Conservation (phyloP, 2,329 filamentous ascomycete species). For the Pseudogymnoascus sp. region DNA sequence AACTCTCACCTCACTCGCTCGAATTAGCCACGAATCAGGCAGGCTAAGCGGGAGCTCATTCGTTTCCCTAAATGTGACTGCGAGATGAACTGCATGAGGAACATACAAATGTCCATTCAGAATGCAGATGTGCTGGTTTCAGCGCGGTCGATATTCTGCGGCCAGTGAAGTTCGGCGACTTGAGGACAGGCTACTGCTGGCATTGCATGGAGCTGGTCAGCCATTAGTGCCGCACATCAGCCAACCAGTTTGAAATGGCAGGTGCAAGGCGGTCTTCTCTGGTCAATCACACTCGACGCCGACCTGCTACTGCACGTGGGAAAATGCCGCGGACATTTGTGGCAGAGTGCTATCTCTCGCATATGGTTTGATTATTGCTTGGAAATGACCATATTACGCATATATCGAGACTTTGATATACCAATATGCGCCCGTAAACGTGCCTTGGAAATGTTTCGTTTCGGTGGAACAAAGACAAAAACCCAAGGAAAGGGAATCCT, state of each 20-base stretch:
- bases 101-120: not conserved
- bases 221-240: not conserved
- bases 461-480: not conserved
- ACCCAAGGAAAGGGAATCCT: not conserved
- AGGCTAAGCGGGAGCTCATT: not conserved
- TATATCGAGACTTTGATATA: not conserved
- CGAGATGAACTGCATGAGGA: not conserved
- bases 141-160: not conserved
- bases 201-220: conserved; percentile 7
- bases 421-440: not conserved
- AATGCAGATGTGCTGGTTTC: conserved; percentile 5
- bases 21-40: conserved; percentile 6
- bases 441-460: conserved; percentile 6
- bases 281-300: not conserved
- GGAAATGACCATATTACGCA: conserved; percentile 1
- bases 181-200: conserved; percentile 5
- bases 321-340: conserved; percentile 2
- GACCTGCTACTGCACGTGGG: not conserved
- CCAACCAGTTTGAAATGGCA: conserved; percentile 3
- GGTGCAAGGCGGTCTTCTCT: conserved; percentile 4
- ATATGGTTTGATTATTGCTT: not conserved
- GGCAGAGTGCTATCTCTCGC: not conserved
- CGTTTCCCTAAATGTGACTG: conserved; percentile 1
- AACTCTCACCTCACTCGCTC: conserved; percentile 5
- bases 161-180: not conserved